Base-by-base conservation (phyloP, 1,284 basidiomycete genomes). In the Cryptococcus sp. region DNA sequence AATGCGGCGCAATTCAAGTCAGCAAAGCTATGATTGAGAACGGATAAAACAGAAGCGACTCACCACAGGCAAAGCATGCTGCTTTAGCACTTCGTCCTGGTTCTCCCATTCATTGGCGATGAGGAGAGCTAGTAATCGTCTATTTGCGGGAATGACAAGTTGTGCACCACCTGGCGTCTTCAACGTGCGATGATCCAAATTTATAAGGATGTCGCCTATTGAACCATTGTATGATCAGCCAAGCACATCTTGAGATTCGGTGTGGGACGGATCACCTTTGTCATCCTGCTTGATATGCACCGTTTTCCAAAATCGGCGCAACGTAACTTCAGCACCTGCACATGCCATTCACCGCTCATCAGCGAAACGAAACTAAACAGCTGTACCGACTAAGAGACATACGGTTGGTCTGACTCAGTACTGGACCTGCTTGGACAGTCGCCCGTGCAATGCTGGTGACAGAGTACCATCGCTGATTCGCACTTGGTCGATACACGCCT, bases 21-120 rank as follows among this genome's bases (percentile, higher is more conserved):
- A 38, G 20, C 1, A 52, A 34, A 10, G 8, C 29, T 13, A 52
- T 37, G 7, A 2, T 20, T 57, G 48, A 26, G n/a, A 20, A 19
- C 17, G 39, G 8, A 16, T 6, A 15, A 41, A 25, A 34, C 19
- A 15, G 20, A 48, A 53, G 44, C 51, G 20, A 78, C 85, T 63
- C 67, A 95, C 94, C 82, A 97, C 85, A 5, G 95, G 94, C 26
- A 99, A 79, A 0, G 93, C 87, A 75, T 96, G 91, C 34, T 89
- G 89, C 78, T 95, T 97, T 63, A 98, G 73, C 1, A 93, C 73
- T 22, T 82, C 86, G 57, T 87, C 86, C 80, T 98, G 95, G 72
- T 89, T 91, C 73, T 96, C 91, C 95, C 95, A 99, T 80, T 99
- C 95, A 58, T 89, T 85, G 11, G 93, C 94, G 64, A 99, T 88